phyloP scores from a whole-genome alignment of 1,284 basidiomycete genomes.

The Marasmius oreades region DNA sequence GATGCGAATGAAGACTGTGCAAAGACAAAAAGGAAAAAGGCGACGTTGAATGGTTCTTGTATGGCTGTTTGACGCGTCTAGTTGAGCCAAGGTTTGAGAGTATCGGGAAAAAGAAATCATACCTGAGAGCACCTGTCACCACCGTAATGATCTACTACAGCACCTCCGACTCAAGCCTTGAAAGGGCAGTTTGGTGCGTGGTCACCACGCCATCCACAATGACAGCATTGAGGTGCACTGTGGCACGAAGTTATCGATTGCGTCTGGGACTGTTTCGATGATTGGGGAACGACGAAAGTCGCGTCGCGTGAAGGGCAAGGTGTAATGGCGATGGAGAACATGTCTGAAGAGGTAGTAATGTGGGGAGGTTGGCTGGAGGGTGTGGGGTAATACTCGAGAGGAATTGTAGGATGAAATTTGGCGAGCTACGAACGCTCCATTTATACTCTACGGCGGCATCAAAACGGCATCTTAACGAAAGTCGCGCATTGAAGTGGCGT shows the following conservation, averaged over 20 bases:
- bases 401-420: not conserved
- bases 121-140: not conserved
- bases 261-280: constrained; percentile 13
- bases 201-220: constrained; percentile 66
- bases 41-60: too few species aligned
- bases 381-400: too few species aligned
- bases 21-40: too few species aligned
- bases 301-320: not conserved
- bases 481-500: not conserved
- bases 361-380: not conserved
- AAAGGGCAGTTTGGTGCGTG: constrained; percentile 71
- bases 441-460: not conserved
- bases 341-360: too few species aligned
- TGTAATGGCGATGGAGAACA: not conserved
- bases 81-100: not conserved
- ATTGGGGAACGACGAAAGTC: not conserved
- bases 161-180: constrained; percentile 27
- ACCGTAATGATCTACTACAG: too few species aligned
- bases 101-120: not conserved
- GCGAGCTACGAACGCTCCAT: not conserved
- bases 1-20: too few species aligned
- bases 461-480: not conserved
- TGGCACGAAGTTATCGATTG: constrained; percentile 24
- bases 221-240: constrained; percentile 69
- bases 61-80: too few species aligned